Evolutionary conservation across 805 yeast species (phyloP), one percentile per base, ranked within the genome.

Genomic region (Limtongia smithiae): DNA sequence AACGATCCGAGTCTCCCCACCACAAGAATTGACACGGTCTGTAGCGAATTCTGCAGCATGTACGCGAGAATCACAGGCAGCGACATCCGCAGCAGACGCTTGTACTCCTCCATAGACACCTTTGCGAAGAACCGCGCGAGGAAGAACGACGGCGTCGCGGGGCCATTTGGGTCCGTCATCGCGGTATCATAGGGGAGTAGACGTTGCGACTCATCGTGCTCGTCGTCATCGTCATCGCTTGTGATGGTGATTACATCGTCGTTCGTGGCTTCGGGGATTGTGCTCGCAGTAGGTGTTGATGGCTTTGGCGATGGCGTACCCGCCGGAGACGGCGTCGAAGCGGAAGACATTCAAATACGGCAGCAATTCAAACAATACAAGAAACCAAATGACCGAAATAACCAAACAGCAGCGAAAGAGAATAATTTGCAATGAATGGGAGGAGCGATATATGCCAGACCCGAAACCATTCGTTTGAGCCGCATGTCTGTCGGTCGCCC

Each of bases 21-120:
- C 12, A 59, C 49, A 18, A 59, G 30, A 20, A 59, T 55, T 14
- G 62, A 59, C 11, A 43, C 51, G 3, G 62, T 59, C 51, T 59
- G 62, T 22, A 59, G 48, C 22, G 62, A 59, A 44, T 59, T 59
- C 44, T 59, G 62, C 15, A 59, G 47, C 47, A 51, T 50, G 43
- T 55, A 58, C 17, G 62, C 51, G 28, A 58, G 44, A 18, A 59
- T 54, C 5, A 59, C 61, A 15, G 62, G 62, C 8, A 55, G 28
- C 9, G 62, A 59, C 51, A 55, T 52, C 22, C 37, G 41, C 22
- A 54, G 34, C 30, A 58, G 41, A n/a, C 53, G 41, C 37, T 47
- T 46, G 33, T 41, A 43, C 45, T 55, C 60, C 14, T 44, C 45
- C 32, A 42, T 25, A 2, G 58, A 54, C 15, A 54, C 43, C 28